These are phyloP conservation scores for Arthrobotrys musiformis DNA, from an alignment of 2,329 filamentous ascomycete species.

Conservation along the genomic window DNA sequence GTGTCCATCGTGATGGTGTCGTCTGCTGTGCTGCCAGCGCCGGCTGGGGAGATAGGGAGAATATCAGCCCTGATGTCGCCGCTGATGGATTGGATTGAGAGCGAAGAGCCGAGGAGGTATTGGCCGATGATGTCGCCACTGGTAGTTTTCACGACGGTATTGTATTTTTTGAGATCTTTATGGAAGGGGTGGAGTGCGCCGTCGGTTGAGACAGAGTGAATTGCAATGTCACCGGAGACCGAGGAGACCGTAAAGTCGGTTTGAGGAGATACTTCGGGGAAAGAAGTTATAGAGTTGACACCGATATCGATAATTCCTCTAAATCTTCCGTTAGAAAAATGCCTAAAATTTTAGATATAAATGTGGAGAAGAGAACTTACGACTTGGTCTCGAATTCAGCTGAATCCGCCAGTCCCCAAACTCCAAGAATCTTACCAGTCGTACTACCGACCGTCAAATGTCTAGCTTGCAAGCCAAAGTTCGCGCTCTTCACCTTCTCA, in stretches of 20 bases:
- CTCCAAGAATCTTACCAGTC: slow-evolving; percentile 40
- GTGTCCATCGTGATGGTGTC: slow-evolving; percentile 37
- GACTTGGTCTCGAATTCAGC: slow-evolving; percentile 42
- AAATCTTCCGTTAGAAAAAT: neutral
- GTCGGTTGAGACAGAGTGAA: slow-evolving; percentile 52
- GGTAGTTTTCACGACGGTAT: slow-evolving; percentile 32
- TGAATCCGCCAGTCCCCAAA: slow-evolving; percentile 47
- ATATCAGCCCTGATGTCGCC: slow-evolving; percentile 53
- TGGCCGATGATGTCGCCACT: slow-evolving; percentile 50
- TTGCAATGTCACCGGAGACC: slow-evolving; percentile 42
- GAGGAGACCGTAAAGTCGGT: slow-evolving; percentile 40
- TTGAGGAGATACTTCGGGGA: slow-evolving; percentile 8
- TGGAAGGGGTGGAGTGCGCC: slow-evolving; percentile 49
- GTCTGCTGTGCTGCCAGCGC: slow-evolving; percentile 23
- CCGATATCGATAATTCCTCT: slow-evolving; percentile 51
- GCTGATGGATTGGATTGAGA: slow-evolving; percentile 46
- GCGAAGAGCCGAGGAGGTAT: slow-evolving; percentile 49
- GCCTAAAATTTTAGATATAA: neutral
- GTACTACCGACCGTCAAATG: slow-evolving; percentile 34
- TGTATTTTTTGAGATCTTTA: slow-evolving; percentile 40
- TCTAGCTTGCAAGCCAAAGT: slow-evolving; percentile 52
- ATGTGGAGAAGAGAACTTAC: slow-evolving; percentile 30
- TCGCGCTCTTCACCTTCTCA: slow-evolving; percentile 8
- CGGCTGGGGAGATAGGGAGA: slow-evolving; percentile 41
- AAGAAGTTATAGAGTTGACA: slow-evolving; percentile 36